These are phyloP conservation scores for Ustilago cynodontis DNA, from an alignment of 1,284 basidiomycete species.

Conservation along the genomic window DNA sequence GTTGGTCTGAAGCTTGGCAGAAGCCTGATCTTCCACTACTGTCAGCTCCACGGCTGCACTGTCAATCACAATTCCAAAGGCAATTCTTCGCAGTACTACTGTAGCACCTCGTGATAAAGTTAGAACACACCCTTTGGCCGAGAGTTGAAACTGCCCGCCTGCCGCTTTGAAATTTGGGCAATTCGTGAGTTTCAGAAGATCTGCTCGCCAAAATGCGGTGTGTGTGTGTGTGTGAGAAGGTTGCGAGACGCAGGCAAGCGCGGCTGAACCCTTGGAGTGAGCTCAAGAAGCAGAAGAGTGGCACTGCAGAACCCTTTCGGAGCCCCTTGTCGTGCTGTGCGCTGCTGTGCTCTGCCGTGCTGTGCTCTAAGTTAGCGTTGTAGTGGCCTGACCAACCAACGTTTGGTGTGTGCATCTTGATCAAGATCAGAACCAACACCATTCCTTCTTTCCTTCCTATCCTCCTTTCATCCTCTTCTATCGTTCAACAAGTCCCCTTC, in stretches of 20 bases:
- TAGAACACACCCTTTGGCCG: neutral
- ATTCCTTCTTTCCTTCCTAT: neutral
- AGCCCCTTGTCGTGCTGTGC: constrained; percentile 2
- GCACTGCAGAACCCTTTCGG: constrained; percentile 1
- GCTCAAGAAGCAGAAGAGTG: neutral
- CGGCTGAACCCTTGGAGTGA: neutral
- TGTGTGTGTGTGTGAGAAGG: neutral
- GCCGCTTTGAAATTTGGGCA: neutral
- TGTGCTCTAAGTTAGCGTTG: neutral
- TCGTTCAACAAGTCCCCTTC: constrained; percentile 20
- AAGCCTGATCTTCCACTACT: too few species aligned
- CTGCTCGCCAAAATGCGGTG: neutral
- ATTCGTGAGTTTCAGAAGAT: neutral
- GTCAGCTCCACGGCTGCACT: too few species aligned
- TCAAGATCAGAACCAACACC: neutral
- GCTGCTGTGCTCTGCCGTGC: constrained; percentile 4
- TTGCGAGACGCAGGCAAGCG: neutral
- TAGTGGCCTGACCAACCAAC: too few species aligned
- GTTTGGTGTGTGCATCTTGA: constrained; percentile 3
- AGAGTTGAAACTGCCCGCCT: neutral
- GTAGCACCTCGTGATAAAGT: constrained; percentile 10
- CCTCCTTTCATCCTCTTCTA: neutral
- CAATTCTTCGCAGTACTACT: neutral
- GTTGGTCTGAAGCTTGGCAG: too few species aligned
- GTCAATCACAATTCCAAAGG: neutral